These are phyloP conservation scores for Mycena galopus DNA, from an alignment of 768 basidiomycete genomes.

Conservation along the genomic window DNA sequence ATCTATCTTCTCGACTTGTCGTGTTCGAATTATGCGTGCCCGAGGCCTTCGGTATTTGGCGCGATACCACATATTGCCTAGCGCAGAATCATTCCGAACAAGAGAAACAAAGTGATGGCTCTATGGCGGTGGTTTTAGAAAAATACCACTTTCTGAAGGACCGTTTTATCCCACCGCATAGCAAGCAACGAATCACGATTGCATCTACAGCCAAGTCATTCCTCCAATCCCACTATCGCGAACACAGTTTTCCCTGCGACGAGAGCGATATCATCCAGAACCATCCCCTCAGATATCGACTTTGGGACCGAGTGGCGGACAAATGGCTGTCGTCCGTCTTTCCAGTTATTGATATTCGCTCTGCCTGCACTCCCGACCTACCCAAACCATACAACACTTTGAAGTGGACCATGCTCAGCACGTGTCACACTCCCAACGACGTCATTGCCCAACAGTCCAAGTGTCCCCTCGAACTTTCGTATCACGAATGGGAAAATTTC, in stretches of 20 bases:
- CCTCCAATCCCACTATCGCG: conserved; percentile 47
- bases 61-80: conserved; percentile 51
- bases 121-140: conserved; percentile 8
- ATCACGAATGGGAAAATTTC: conserved; percentile 63
- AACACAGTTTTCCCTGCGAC: not conserved
- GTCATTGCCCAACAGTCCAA: conserved; percentile 42
- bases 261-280: conserved; percentile 6
- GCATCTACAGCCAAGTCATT: conserved; percentile 53
- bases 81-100: not conserved
- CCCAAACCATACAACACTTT: conserved; percentile 49
- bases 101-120: not conserved
- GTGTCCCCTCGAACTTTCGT: conserved; percentile 48
- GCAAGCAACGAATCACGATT: conserved; percentile 46
- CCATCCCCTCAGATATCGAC: conserved; percentile 17
- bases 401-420: conserved; percentile 51
- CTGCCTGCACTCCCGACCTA: conserved; percentile 48
- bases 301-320: not conserved
- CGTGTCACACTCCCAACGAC: conserved; percentile 57
- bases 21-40: conserved; percentile 61
- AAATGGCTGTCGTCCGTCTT: conserved; percentile 12
- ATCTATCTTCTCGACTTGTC: conserved; percentile 41
- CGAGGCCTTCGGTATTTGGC: conserved; percentile 56
- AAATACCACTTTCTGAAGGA: conserved; percentile 17
- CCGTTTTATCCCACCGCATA: not conserved
- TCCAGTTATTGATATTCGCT: conserved; percentile 24